phyloP scores from a whole-genome alignment of 2,329 filamentous ascomycete genomes.

The Colletotrichum somersetense region DNA sequence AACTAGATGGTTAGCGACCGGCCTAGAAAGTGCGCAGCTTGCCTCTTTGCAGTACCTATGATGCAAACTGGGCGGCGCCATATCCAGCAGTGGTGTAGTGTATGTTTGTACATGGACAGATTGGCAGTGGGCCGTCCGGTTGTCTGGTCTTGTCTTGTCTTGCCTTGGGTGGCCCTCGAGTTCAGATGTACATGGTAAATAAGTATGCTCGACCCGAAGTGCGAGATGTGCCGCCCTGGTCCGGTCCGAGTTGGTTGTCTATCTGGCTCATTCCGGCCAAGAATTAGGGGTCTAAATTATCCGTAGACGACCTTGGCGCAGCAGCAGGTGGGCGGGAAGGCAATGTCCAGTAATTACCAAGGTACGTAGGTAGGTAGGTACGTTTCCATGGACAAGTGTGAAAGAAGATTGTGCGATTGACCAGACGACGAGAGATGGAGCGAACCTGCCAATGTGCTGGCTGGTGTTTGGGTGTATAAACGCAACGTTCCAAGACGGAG shows the following conservation, averaged over 20 bases:
- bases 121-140: too few relatives aligned
- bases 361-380: too few relatives aligned
- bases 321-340: constrained; percentile 19
- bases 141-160: too few relatives aligned
- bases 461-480: constrained; percentile 3
- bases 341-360: neutral
- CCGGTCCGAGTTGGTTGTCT: neutral
- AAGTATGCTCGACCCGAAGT: constrained; percentile 16
- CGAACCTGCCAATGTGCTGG: neutral
- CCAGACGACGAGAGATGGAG: neutral
- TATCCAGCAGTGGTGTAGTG: neutral
- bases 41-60: constrained; percentile 29
- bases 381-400: neutral
- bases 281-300: constrained; percentile 20
- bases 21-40: constrained; percentile 31
- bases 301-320: constrained; percentile 11
- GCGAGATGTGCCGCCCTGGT: neutral
- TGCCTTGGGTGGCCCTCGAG: neutral
- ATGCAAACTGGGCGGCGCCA: constrained; percentile 5
- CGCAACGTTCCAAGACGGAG: constrained; percentile 13
- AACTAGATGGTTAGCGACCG: constrained; percentile 29
- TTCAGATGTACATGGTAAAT: constrained; percentile 17
- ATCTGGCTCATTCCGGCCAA: neutral
- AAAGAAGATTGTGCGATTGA: neutral
- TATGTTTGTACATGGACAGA: too few relatives aligned